Percentiles rank a stretch among this genome's conserved stretches.
Evolutionary conservation across 2,329 filamentous ascomycete species (phyloP).

Genomic region (Lasiodiplodia sp.): DNA sequence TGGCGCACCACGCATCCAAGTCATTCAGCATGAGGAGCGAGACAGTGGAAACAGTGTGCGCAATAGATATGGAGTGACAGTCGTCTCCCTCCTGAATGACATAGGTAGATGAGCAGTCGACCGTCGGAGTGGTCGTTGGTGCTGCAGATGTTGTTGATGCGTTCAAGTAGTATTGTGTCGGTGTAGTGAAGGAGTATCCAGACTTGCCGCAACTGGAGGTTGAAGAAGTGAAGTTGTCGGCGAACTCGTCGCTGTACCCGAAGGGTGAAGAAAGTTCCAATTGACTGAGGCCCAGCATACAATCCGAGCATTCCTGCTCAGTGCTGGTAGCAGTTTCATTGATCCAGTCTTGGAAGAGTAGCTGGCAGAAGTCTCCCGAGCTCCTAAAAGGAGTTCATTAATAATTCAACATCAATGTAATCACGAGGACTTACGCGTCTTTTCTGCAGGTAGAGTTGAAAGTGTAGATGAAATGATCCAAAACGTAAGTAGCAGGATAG

Average conservation of each 20-base stretch:
- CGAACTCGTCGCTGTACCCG: slow-evolving; percentile 1
- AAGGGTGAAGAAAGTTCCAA: not conserved
- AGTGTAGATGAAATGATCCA: slow-evolving; percentile 1
- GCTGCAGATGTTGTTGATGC: slow-evolving; percentile 2
- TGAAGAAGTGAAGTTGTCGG: not conserved
- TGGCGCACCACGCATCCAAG: slow-evolving; percentile 5
- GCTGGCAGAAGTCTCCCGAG: not conserved
- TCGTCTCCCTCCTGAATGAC: slow-evolving; percentile 5
- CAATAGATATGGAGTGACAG: slow-evolving; percentile 2
- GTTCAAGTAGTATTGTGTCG: slow-evolving; percentile 4
- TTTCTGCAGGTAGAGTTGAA: slow-evolving; percentile 2
- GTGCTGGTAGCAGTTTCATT: not conserved
- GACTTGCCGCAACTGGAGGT: not conserved
- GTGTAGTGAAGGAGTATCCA: not conserved
- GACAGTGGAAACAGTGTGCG: not conserved
- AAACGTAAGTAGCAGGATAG: slow-evolving; percentile 1
- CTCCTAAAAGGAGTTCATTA: not conserved
- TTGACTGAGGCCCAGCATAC: not conserved
- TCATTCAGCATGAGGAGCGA: slow-evolving; percentile 4
- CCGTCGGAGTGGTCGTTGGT: not conserved
- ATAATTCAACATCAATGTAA: not conserved
- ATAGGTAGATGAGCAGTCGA: not conserved
- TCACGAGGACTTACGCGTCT: not conserved
- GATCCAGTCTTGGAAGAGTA: slow-evolving; percentile 8
- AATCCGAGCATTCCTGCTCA: not conserved